phyloP scores from a whole-genome alignment of 2,329 filamentous ascomycete species.

The Fusarium piperis region DNA sequence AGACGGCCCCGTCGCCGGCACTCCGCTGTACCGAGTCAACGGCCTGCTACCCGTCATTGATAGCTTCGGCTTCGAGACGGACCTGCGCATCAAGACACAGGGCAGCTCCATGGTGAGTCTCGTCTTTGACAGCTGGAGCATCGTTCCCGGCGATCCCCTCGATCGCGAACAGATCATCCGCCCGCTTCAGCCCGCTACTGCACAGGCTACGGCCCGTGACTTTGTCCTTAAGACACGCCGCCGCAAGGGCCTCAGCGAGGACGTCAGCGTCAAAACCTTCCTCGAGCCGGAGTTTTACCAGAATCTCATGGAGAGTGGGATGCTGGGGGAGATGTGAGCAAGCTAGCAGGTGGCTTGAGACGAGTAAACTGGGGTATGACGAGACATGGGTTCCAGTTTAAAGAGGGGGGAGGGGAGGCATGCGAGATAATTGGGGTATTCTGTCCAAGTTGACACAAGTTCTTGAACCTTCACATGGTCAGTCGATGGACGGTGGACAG shows the following conservation, averaged over 20 bases:
- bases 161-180: slow-evolving; percentile 85
- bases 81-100: slow-evolving; percentile 94
- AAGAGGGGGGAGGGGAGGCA: slow-evolving; percentile 11
- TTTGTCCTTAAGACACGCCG: slow-evolving; percentile 96
- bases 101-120: slow-evolving; percentile 90
- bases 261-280: slow-evolving; percentile 95
- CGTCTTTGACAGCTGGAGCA: slow-evolving; percentile 95
- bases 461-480: slow-evolving; percentile 25
- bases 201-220: slow-evolving; percentile 90
- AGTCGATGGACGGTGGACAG: slow-evolving; percentile 26
- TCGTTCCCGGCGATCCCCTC: slow-evolving; percentile 94
- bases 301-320: slow-evolving; percentile 86
- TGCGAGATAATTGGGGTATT: slow-evolving; percentile 8
- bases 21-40: slow-evolving; percentile 89
- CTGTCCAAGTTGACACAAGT: slow-evolving; percentile 18
- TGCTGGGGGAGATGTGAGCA: slow-evolving; percentile 69
- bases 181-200: slow-evolving; percentile 86
- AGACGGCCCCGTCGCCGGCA: slow-evolving; percentile 94
- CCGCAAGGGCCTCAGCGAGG: slow-evolving; percentile 93
- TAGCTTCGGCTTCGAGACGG: slow-evolving; percentile 97
- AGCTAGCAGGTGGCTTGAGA: not conserved
- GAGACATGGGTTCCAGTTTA: slow-evolving; percentile 4
- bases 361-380: not conserved
- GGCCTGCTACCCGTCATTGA: slow-evolving; percentile 96
- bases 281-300: slow-evolving; percentile 93